A percentile compares a stretch with the other conserved stretches of the same genome.
These are phyloP conservation scores for Lipomyces yamanashiensis DNA, from an alignment of 805 yeast genomes.

Conservation along the genomic window DNA sequence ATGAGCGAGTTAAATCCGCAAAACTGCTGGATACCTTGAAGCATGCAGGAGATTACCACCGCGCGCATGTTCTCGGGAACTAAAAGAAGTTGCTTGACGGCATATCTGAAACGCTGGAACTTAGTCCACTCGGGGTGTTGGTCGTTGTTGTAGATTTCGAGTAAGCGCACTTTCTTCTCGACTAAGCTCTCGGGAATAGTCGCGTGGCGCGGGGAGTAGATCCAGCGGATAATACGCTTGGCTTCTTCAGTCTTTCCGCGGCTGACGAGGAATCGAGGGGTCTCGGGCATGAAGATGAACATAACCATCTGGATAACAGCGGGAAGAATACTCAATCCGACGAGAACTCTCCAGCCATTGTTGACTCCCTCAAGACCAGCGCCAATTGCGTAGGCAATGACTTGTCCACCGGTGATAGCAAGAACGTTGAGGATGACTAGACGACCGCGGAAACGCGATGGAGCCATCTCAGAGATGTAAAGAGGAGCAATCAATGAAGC, in stretches of 20 bases:
- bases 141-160: slow-evolving; percentile 54
- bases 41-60: slow-evolving; percentile 83
- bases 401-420: slow-evolving; percentile 93
- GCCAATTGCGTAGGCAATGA: slow-evolving; percentile 91
- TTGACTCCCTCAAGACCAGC: slow-evolving; percentile 75
- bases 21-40: slow-evolving; percentile 96
- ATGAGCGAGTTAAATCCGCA: slow-evolving; percentile 95
- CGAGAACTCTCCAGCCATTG: slow-evolving; percentile 92
- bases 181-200: slow-evolving; percentile 68
- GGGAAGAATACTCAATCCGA: slow-evolving; percentile 89
- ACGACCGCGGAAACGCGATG: slow-evolving; percentile 82
- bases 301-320: slow-evolving; percentile 75
- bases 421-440: slow-evolving; percentile 85
- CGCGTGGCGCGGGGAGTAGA: slow-evolving; percentile 51
- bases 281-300: slow-evolving; percentile 88
- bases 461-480: slow-evolving; percentile 90
- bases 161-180: slow-evolving; percentile 58
- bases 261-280: slow-evolving; percentile 88
- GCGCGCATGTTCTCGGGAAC: slow-evolving; percentile 77
- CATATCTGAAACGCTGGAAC: slow-evolving; percentile 37
- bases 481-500: slow-evolving; percentile 95
- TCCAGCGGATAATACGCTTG: slow-evolving; percentile 61
- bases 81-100: slow-evolving; percentile 44
- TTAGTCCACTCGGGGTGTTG: slow-evolving; percentile 32
- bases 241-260: slow-evolving; percentile 70